Base-by-base conservation (phyloP, 345 rosid species). In the Gossypium anomalum region DNA sequence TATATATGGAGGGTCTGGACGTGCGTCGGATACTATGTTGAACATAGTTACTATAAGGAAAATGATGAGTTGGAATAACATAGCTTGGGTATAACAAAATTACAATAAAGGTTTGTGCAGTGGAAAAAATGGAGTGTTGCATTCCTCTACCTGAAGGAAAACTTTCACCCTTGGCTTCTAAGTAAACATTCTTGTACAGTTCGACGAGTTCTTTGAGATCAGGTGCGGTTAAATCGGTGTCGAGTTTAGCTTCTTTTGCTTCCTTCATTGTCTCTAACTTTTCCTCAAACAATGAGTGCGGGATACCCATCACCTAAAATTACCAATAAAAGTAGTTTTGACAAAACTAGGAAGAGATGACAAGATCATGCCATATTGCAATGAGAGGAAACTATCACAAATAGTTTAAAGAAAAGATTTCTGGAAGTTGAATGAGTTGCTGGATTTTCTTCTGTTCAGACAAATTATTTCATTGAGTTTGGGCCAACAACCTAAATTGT, bases 201-300 rank as follows among this genome's bases (percentile, higher is more conserved):
- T 85, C 85, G 73, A 94, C 98, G 9, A 94, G 83, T 57, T 89
- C 88, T 69, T 89, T 94, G 59, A 94, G 98, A 82, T 92, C 97
- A 2, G 81, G 19, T 22, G 98, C 92, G 66, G 82, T 84, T 49
- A 92, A 78, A 29, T 91, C 90, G 9, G 93, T 89, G 73, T 94
- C 97, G 51, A 86, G 93, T 60, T 81, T 80, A 4, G 86, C 85
- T 52, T 93, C 90, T 80, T 86, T 94, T 48, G 48, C 11, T 27
- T 87, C 85, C 82, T 92, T 94, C 91, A 92, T 82, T 29, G 59
- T 75, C 59, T 88, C 95, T 51, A 94, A 65, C 75, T 87, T 90
- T 81, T 87, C 97, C 80, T 89, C 98, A 64, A 92, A 94, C 62
- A 78, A 88, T 22, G 87, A 85, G 78, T 91, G 98, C 44, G 97